Base-by-base conservation (phyloP, 2,329 filamentous ascomycete species). In the Fusarium napiforme region DNA sequence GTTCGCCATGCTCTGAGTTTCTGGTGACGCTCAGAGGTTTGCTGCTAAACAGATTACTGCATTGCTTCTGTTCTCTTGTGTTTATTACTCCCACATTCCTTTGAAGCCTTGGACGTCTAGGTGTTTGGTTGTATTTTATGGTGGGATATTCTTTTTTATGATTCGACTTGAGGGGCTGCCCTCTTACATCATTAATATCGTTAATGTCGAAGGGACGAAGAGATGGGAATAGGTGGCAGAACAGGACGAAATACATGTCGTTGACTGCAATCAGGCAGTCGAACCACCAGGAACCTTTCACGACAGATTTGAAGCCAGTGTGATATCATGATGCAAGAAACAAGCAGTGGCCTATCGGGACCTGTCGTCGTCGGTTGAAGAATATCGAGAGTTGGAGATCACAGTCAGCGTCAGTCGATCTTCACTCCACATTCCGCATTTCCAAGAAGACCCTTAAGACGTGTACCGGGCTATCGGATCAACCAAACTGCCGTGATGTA, bases 1-100 rank as follows among this genome's bases (percentile, higher is more conserved):
- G 19, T 84, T 85, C 66, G 83, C 83, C 40, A 76, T 84, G 77
- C 75, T 85, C 64, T 84, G 75, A 79, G 37, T 39, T 28, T 23
- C 23, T 34, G 15, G 15, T 26, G 16, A 34, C 28, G 18, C 6
- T 45, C 34, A 36, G 15, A 18, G 16, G 52, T 36, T 30, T 30
- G 40, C 47, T 50, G 34, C 32, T 32, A 23, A 28, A 47, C 18
- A n/a, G 36, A 18, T 37, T 57, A 21, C 47, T 64, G 52, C 45
- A 70, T 73, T 64, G 45, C 19, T 77, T 77, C 62, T 53, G 52
- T 67, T 66, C 68, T 55, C 32, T 64, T 67, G 60, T 50, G 56
- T 70, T 75, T 74, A 39, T 70, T 71, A 64, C 64, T 69, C 63
- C 64, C 73, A 75, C 76, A 73, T 75, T 77, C 69, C 60, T 72